Percentiles rank a stretch among this genome's conserved stretches.
Evolutionary conservation across 805 yeast species (phyloP).

Genomic region (Ogataea thermomethanolica): DNA sequence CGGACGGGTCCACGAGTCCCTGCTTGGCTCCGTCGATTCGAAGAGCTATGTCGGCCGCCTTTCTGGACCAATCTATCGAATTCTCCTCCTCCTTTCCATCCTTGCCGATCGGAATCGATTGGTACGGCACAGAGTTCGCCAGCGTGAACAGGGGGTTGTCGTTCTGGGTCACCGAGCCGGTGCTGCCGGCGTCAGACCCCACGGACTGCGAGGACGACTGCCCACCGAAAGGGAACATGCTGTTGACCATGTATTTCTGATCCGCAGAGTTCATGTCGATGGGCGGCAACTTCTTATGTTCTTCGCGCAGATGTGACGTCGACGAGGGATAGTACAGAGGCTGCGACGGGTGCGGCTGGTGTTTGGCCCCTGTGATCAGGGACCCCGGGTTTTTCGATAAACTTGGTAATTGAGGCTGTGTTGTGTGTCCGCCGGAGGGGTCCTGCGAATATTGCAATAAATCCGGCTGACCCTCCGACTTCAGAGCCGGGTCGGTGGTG

Average conservation of each 20-base stretch:
- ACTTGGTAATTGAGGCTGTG: slow-evolving; percentile 25
- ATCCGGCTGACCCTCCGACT: slow-evolving; percentile 15
- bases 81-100: slow-evolving; percentile 5
- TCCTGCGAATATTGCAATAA: slow-evolving; percentile 8
- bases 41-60: slow-evolving; percentile 28
- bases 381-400: slow-evolving; percentile 16
- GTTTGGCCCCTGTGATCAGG: slow-evolving; percentile 4
- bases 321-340: slow-evolving; percentile 16
- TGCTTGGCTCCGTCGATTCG: slow-evolving; percentile 9
- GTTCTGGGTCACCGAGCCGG: slow-evolving; percentile 7
- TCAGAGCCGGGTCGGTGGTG: slow-evolving; percentile 17
- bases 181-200: slow-evolving; percentile 1
- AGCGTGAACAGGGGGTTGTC: slow-evolving; percentile 30
- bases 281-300: slow-evolving; percentile 14
- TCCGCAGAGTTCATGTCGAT: slow-evolving; percentile 13
- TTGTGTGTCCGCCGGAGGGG: slow-evolving; percentile 11
- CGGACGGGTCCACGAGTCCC: slow-evolving; percentile 1
- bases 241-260: slow-evolving; percentile 4
- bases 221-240: slow-evolving; percentile 17
- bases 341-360: slow-evolving; percentile 3
- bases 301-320: slow-evolving; percentile 20
- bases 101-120: slow-evolving; percentile 11
- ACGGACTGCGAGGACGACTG: slow-evolving; percentile 11
- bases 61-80: slow-evolving; percentile 24
- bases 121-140: slow-evolving; percentile 28